Evolutionary conservation across 1,284 basidiomycete genomes (phyloP), one percentile per base, ranked within the genome.

Genomic region (Vanrija humicola): DNA sequence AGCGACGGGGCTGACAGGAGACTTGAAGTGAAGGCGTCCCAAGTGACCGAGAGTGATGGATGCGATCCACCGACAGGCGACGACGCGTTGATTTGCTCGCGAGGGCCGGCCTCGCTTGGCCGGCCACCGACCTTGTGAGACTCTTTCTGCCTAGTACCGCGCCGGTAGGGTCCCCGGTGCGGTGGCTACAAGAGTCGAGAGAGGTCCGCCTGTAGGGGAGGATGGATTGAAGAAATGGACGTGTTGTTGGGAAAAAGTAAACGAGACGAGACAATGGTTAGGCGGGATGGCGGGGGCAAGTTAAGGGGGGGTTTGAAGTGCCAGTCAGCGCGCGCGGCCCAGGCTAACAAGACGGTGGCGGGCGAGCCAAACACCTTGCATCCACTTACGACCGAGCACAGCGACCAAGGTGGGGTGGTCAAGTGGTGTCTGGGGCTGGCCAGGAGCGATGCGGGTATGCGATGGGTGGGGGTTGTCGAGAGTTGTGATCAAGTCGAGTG

Each of bases 101-200:
- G 54, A 60, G 46, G 59, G 59, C 55, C 55, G 59, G 59, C 55
- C 55, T 29, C 51, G 40, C 34, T 34, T 19, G 59, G 59, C 55
- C 55, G 59, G 59, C 59, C 59, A 49, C 48, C 55, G 52, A 56
- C 48, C n/a, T 18, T 16, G 16, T 28, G 28, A 29, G 40, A 42
- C n/a, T 42, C n/a, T n/a, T 42, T 38, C 28, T 47, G 46, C 29
- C 57, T 40, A 52, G 46, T 34, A 45, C 52, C 52, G 58, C 54
- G 58, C 58, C 54, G 49, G 55, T 51, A 38, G 26, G 14, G 43
- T 18, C 48, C 48, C 51, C 51, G 54, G 54, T 14, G 58, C 52
- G 54, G 54, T 45, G 40, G 23, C 54, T 53, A 52, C 34, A 34
- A 12, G 34, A 34, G 34, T 34, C 34, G 34, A 34, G 12, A n/a